Base-by-base conservation (phyloP, 495 filamentous ascomycete species). In the Wilcoxina mikolae region DNA sequence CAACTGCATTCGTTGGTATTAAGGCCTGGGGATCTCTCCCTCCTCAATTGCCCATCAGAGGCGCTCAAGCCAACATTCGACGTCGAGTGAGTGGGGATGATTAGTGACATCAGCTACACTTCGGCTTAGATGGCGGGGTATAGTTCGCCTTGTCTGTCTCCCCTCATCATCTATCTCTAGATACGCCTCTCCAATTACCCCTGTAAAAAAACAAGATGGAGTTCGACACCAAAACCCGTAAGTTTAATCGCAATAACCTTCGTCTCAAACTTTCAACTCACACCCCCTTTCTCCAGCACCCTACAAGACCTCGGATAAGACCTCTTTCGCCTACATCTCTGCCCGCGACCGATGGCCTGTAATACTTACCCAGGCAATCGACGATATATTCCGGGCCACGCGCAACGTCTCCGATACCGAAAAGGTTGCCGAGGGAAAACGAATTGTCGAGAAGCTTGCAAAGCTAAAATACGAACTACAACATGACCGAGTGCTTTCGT, bases 381-480 rank as follows among this genome's bases (percentile, higher is more conserved):
- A 96, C 66, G 88, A 96, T 66, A 74, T 90, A 20, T 88, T 95
- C 69, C 83, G 83, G 3, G 76, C 83, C 18, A 80, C 87, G 0
- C 74, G 74, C 20, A 70, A 73, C 25, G 75, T 76, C 22, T 72
- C 73, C 11, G 78, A 85, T 29, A 66, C 76, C 1, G 78, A 77
- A 35, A 83, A 85, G 67, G 66, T 69, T 15, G 76, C 75, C 24
- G 91, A 98, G 62, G 91, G 91, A 56, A 95, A 94, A 70, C 71
- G 67, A 56, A 91, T 98, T 56, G 76, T 94, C 33, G 80, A 81
- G 66, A 77, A 82, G 51, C 72, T 98, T 1, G 82, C 84, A 12
- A 78, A 75, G 61, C 74, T 98, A 57, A 98, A 98, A 70, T 94
- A 96, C 70, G 90, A 98, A 71, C 68, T 95, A 41, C 91, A 94